Conservation (phyloP, 805 yeast species). For the Starmerella bombi region DNA sequence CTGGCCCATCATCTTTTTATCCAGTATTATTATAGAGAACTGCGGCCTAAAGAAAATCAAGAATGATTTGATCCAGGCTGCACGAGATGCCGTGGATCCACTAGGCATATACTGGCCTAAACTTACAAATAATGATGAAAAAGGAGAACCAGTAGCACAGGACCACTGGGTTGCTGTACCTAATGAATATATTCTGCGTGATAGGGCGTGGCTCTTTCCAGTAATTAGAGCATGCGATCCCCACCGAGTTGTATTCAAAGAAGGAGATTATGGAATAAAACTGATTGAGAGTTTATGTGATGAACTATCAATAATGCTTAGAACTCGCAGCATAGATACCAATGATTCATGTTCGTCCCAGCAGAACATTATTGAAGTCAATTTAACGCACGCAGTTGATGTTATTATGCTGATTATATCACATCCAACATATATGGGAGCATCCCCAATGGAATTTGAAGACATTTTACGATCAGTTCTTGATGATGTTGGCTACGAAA, state of each 20-base stretch:
- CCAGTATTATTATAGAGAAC: constrained; percentile 17
- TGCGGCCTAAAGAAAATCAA: constrained; percentile 14
- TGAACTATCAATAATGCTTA: constrained; percentile 7
- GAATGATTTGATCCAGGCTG: constrained; percentile 1
- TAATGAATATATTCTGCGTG: constrained; percentile 15
- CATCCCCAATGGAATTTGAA: constrained; percentile 5
- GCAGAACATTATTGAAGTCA: constrained; percentile 6
- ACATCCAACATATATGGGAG: constrained; percentile 6
- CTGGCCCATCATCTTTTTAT: constrained; percentile 12
- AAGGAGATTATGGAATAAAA: constrained; percentile 4
- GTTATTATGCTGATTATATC: constrained; percentile 6
- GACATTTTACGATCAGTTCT: constrained; percentile 3
- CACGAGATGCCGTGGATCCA: neutral
- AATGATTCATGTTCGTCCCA: neutral
- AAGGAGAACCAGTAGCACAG: neutral
- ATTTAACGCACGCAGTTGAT: neutral
- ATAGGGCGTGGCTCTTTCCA: constrained; percentile 15
- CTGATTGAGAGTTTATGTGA: constrained; percentile 9
- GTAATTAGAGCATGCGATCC: constrained; percentile 19
- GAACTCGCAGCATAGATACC: neutral
- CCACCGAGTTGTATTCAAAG: constrained; percentile 4
- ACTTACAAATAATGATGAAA: neutral
- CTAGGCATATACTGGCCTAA: neutral
- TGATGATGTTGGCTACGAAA: constrained; percentile 3
- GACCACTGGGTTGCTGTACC: constrained; percentile 14